Evolutionary conservation across 331 rosid species (phyloP), one percentile per base, ranked within the genome.

Genomic region (Spiraea crenata): DNA sequence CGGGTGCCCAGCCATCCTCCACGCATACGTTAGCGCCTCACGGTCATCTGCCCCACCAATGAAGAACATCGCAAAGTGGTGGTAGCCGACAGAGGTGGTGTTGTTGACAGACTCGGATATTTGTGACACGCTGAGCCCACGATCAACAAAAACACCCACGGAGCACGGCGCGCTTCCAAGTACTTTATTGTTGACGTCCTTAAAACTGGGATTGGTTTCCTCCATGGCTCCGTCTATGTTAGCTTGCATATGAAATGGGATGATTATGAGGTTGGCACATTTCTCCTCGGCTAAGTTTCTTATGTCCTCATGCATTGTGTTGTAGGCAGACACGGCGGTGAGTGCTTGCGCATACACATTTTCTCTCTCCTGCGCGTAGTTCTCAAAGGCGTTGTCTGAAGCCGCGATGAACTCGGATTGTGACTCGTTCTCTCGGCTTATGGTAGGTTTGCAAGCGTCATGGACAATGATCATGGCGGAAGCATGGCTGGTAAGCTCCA

Each of bases 221-320:
- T 85, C 83, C 7, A 57, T 76, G 50, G 74, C 76, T 11, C 76
- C 79, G 35, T 85, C 89, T 25, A 57, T 61, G 38, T 72, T 31
- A 84, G 83, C 78, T 13, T 66, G 82, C 80, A 66, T 85, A 72
- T 83, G 89, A 61, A 81, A 87, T 6, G 92, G 89, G 65, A 83
- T 70, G 63, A 85, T 77, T 38, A 89, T 83, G 12, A 89, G 77
- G 73, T 86, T 85, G 50, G 67, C 74, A 72, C 87, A 79, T 75
- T 78, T 85, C 19, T 87, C 96, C 35, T 85, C 87, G n/a, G 89
- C 87, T 59, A 81, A 47, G 72, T 75, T 85, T 80, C 96, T 85
- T 3, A 85, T 90, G 56, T 89, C 87, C 60, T 85, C 82, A 77
- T 89, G 90, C 92, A 87, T 87, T 39, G 89, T 83, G 19, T 79